Conservation (phyloP, 208 protist species). For the Crithidia sp. region DNA sequence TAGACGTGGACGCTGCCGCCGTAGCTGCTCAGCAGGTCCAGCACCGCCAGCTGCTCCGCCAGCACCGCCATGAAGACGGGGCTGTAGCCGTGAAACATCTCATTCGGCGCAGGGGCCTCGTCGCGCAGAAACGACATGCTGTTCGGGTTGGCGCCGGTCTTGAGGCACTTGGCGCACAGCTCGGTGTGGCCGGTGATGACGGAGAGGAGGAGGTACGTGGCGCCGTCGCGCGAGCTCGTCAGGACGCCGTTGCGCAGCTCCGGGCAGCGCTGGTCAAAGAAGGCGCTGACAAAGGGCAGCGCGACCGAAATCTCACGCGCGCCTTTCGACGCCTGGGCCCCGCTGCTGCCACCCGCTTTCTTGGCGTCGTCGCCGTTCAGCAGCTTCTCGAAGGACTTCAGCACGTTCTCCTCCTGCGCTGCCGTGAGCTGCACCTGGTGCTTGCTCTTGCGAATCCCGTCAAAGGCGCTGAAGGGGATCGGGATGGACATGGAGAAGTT, state of each 20-base stretch:
- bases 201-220: slow-evolving; percentile 80
- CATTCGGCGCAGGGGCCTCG: slow-evolving; percentile 48
- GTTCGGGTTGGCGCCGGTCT: slow-evolving; percentile 87
- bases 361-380: slow-evolving; percentile 33
- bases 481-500: slow-evolving; percentile 79
- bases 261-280: slow-evolving; percentile 77
- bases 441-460: slow-evolving; percentile 60
- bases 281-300: slow-evolving; percentile 74
- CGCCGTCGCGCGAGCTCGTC: slow-evolving; percentile 51
- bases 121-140: slow-evolving; percentile 82
- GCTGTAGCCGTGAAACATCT: slow-evolving; percentile 91
- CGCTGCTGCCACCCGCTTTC: slow-evolving; percentile 14
- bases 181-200: slow-evolving; percentile 77
- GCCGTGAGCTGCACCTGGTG: slow-evolving; percentile 58
- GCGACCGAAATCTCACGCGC: slow-evolving; percentile 63
- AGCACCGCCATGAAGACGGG: slow-evolving; percentile 87
- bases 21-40: slow-evolving; percentile 62
- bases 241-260: slow-evolving; percentile 46
- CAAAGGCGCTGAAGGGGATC: slow-evolving; percentile 80
- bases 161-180: slow-evolving; percentile 70
- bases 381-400: slow-evolving; percentile 73
- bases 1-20: slow-evolving; percentile 84
- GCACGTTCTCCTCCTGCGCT: slow-evolving; percentile 61
- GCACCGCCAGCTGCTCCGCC: slow-evolving; percentile 70
- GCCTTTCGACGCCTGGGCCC: slow-evolving; percentile 18